phyloP scores from a whole-genome alignment of 2,329 filamentous ascomycete genomes.

The Berkeleyomyces basicola region DNA sequence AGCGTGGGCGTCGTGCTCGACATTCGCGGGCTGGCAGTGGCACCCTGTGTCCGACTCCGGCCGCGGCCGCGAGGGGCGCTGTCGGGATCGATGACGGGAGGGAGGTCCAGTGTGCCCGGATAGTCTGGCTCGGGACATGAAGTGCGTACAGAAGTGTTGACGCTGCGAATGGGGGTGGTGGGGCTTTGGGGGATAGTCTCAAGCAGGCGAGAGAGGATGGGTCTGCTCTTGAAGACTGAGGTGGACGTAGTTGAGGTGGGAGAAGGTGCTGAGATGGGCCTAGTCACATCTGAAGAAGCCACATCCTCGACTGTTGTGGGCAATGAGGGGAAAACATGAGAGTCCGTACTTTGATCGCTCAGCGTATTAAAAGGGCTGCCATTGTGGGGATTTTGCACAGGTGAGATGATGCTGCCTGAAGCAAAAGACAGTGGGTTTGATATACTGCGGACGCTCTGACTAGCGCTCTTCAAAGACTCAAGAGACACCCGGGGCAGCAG shows the following conservation, averaged over 20 bases:
- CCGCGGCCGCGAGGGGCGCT: slow-evolving; percentile 4
- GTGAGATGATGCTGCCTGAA: background rate
- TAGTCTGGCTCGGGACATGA: background rate
- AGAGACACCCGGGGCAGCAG: slow-evolving; percentile 11
- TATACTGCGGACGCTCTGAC: background rate
- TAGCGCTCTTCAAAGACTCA: slow-evolving; percentile 10
- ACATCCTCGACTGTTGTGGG: slow-evolving; percentile 2
- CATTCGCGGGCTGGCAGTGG: slow-evolving; percentile 2
- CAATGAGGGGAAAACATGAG: background rate
- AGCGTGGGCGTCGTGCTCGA: background rate
- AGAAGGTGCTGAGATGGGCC: slow-evolving; percentile 1
- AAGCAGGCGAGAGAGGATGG: slow-evolving; percentile 11
- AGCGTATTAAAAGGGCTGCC: slow-evolving; percentile 2
- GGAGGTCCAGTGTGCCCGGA: slow-evolving; percentile 5
- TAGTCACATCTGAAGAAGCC: slow-evolving; percentile 2
- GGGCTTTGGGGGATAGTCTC: slow-evolving; percentile 13
- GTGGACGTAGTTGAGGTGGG: background rate
- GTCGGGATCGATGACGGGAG: slow-evolving; percentile 10
- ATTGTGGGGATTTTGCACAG: background rate
- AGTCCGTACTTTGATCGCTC: slow-evolving; percentile 6
- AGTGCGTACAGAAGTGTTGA: background rate
- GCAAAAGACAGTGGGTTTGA: slow-evolving; percentile 1
- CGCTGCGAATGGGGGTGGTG: slow-evolving; percentile 5
- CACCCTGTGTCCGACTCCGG: slow-evolving; percentile 11
- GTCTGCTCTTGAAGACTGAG: slow-evolving; percentile 8